These are phyloP conservation scores for Blastocystis hominis DNA, from an alignment of 352 stramenopile species.

Conservation along the genomic window DNA sequence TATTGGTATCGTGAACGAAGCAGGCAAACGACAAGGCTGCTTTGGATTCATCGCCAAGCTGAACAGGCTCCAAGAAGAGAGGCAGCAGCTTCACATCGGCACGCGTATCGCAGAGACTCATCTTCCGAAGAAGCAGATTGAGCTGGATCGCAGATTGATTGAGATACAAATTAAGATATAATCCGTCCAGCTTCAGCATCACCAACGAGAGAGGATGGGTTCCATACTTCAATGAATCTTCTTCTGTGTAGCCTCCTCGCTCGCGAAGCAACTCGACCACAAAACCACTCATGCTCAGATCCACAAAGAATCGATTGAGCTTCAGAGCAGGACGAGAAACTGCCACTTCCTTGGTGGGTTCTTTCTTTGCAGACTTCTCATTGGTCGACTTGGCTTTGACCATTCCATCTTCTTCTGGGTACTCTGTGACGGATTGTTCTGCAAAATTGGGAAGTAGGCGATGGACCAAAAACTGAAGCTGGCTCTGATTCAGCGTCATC, in stretches of 20 bases:
- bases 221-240: background rate
- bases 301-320: background rate
- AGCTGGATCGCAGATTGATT: background rate
- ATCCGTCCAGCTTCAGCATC: background rate
- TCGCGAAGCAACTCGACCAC: background rate
- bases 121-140: background rate
- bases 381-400: background rate
- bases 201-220: background rate
- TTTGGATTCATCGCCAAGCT: background rate
- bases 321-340: background rate
- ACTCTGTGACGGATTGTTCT: background rate
- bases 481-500: conserved; percentile 30
- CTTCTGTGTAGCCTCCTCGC: background rate
- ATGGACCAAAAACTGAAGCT: background rate
- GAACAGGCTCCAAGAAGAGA: background rate
- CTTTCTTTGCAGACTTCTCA: background rate
- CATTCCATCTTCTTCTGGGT: background rate
- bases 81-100: background rate
- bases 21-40: background rate
- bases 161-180: background rate
- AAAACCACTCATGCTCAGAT: background rate
- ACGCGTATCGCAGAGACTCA: conserved; percentile 3
- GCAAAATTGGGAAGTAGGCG: conserved; percentile 11
- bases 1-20: background rate
- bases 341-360: background rate